These are phyloP conservation scores for Yamadazyma sp. DNA, from an alignment of 1,139 yeast genomes.

Conservation along the genomic window DNA sequence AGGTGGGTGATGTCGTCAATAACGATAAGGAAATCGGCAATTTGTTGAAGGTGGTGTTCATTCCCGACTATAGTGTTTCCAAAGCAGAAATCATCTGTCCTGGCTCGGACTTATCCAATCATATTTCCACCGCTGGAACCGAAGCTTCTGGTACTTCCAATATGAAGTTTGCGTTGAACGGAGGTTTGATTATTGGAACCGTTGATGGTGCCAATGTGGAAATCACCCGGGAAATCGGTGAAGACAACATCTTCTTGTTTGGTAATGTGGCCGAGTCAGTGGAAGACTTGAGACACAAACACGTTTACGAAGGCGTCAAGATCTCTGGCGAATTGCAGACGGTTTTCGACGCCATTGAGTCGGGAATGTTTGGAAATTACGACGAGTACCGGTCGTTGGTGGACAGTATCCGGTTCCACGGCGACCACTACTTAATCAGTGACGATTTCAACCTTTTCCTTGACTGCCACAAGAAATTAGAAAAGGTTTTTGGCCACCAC, in stretches of 20 bases:
- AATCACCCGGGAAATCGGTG: conserved; percentile 90
- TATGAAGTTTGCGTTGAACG: conserved; percentile 93
- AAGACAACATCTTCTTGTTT: conserved; percentile 86
- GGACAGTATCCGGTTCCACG: conserved; percentile 67
- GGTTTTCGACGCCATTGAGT: conserved; percentile 69
- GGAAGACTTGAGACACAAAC: conserved; percentile 78
- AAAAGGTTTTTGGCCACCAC: conserved; percentile 60
- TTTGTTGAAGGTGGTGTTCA: conserved; percentile 78
- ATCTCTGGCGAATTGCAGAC: conserved; percentile 55
- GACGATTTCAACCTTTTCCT: conserved; percentile 88
- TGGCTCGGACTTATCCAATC: conserved; percentile 88
- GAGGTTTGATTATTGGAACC: conserved; percentile 92
- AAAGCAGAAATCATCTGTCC: conserved; percentile 91
- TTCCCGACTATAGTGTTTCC: conserved; percentile 91
- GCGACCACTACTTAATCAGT: conserved; percentile 82
- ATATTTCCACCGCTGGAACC: conserved; percentile 97
- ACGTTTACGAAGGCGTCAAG: conserved; percentile 56
- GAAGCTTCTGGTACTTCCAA: conserved; percentile 96
- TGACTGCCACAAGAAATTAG: conserved; percentile 76
- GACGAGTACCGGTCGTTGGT: conserved; percentile 67
- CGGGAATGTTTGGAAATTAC: conserved; percentile 71
- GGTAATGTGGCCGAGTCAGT: conserved; percentile 91
- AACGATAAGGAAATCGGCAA: conserved; percentile 73
- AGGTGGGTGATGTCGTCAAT: conserved; percentile 80
- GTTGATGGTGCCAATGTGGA: conserved; percentile 98